Base-by-base conservation (phyloP, 441 rosid species). In the Mallotus japonicus region DNA sequence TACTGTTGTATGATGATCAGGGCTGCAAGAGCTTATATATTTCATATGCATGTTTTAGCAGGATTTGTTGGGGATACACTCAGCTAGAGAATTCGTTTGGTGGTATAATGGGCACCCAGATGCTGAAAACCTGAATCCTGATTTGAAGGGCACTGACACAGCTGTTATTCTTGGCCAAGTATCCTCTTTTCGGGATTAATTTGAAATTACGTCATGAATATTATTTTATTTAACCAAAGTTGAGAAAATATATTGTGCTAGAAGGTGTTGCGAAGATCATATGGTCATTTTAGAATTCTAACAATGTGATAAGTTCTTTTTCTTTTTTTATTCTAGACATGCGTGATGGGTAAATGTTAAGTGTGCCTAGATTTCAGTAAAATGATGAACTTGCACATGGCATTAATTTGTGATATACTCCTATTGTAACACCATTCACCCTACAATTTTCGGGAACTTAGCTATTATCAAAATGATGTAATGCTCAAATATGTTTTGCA, bases 101-200 rank as follows among this genome's bases (percentile, higher is more conserved):
- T 91, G 98, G 97, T 92, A 95, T 82, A 95, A 90, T 79, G 98
- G 96, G 65, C 99, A 92, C 76, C 98, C 95, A 0, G 91, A 92
- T 73, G 80, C 87, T 81, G 84, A 82, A 70, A 61, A 84, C 79
- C 76, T 90, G 68, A 78, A 84, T 80, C 96, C 89, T 76, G 89
- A 89, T 85, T 81, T 95, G 87, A 83, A 78, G 82, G 82, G 81
- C 65, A 81, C 96, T 8, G 87, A 91, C 77, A 89, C 88, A 64
- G 96, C 91, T 78, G 85, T 90, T 75, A 83, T 95, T 79, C 88
- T 92, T 64, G 97, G 99, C 54, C 93, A 92, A 90, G 96, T 91
- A 79, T 69, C 75, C 75, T 74, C 7, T 9, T 17, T 34, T 19
- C 66, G 34, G 13, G 24, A 65, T 42, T 70, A 46, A 11, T 28